Conservation (phyloP, 2,329 filamentous ascomycete species). For the Paraphoma sp. region DNA sequence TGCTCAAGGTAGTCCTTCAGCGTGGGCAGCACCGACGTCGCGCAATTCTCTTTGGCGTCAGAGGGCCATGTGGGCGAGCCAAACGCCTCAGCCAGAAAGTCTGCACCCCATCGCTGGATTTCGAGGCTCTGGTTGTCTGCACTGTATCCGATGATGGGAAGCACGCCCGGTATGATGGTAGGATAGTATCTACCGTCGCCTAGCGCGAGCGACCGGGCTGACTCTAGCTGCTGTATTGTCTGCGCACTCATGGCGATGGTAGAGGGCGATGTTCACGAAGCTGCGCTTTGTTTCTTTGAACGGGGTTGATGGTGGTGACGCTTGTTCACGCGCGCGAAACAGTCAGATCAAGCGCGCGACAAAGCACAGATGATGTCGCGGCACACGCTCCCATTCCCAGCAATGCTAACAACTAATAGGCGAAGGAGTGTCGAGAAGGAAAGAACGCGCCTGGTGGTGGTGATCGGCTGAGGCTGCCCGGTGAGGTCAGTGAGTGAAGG, state of each 20-base stretch:
- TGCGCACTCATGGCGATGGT: conserved; percentile 38
- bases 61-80: conserved; percentile 83
- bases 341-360: conserved; percentile 39
- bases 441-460: conserved; percentile 22
- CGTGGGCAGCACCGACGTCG: conserved; percentile 77
- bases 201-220: conserved; percentile 87
- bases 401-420: conserved; percentile 25
- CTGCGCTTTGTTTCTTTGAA: conserved; percentile 33
- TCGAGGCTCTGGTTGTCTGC: conserved; percentile 68
- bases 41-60: conserved; percentile 80
- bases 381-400: conserved; percentile 37
- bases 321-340: conserved; percentile 40
- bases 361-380: conserved; percentile 31
- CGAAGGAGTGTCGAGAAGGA: conserved; percentile 33
- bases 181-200: conserved; percentile 87
- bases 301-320: conserved; percentile 20
- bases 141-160: conserved; percentile 84
- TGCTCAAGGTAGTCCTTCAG: conserved; percentile 60
- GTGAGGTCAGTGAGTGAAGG: conserved; percentile 14
- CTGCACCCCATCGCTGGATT: conserved; percentile 91
- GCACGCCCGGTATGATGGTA: conserved; percentile 87
- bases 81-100: conserved; percentile 96
- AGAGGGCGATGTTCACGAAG: conserved; percentile 24
- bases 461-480: conserved; percentile 20
- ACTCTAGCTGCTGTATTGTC: conserved; percentile 78